Evolutionary conservation across 2,329 filamentous ascomycete genomes (phyloP).

Genomic region (Tetracladium maxilliforme): DNA sequence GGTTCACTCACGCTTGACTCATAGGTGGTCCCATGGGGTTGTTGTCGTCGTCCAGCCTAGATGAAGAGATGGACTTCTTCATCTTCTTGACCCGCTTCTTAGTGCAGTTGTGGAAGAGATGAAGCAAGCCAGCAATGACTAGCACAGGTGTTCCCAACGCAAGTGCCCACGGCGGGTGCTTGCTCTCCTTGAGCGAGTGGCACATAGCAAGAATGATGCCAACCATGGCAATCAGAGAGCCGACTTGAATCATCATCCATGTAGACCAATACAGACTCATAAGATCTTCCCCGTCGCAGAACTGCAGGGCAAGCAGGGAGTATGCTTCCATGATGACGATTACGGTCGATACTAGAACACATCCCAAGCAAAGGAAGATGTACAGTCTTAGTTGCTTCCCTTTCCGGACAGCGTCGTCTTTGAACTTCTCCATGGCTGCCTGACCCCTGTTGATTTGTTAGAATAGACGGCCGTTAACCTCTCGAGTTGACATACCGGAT

Average conservation of each 20-base stretch:
- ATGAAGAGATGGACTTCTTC: no score
- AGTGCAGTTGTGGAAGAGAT: no score
- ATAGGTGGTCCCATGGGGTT: no score
- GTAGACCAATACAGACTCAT: slow-evolving; percentile 46
- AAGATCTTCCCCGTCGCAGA: slow-evolving; percentile 44
- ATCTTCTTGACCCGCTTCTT: no score
- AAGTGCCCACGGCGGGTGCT: slow-evolving; percentile 43
- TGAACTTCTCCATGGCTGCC: background rate
- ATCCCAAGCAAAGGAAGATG: slow-evolving; percentile 25
- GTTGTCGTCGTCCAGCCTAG: no score
- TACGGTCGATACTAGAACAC: slow-evolving; percentile 26
- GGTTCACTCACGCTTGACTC: no score
- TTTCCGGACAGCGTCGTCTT: background rate
- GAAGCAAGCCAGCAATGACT: slow-evolving; percentile 37
- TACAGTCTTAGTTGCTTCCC: slow-evolving; percentile 13
- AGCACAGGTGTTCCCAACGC: slow-evolving; percentile 44
- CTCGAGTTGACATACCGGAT: slow-evolving; percentile 12
- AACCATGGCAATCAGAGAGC: slow-evolving; percentile 40
- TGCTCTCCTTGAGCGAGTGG: slow-evolving; percentile 30
- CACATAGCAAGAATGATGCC: slow-evolving; percentile 38
- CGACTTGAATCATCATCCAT: slow-evolving; percentile 44
- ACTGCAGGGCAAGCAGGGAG: slow-evolving; percentile 35
- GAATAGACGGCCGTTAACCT: slow-evolving; percentile 2
- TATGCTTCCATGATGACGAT: slow-evolving; percentile 39
- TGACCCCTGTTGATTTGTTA: slow-evolving; percentile 1